Conservation (phyloP, 1,284 basidiomycete species). For the Microbotryomycetes sp. region DNA sequence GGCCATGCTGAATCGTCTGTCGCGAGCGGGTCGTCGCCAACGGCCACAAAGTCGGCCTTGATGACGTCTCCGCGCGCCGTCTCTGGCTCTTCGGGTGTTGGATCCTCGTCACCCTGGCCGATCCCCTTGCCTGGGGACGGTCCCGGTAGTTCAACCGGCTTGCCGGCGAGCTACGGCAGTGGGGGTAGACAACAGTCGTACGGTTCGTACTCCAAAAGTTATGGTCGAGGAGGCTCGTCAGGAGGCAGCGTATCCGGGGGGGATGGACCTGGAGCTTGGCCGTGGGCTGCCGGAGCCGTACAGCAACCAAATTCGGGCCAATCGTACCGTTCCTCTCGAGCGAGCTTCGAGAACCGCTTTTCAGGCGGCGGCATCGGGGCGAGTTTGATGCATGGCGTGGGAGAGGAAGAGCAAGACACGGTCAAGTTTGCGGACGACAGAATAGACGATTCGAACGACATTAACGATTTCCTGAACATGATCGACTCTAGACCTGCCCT, state of each 20-base stretch:
- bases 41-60: no score
- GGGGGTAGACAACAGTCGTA: conserved; percentile 9
- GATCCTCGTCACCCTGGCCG: conserved; percentile 1
- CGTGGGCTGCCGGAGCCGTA: neutral
- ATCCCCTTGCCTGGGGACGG: conserved; percentile 5
- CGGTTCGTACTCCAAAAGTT: conserved; percentile 14
- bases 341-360: neutral
- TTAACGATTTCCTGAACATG: conserved; percentile 31
- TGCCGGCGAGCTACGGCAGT: neutral
- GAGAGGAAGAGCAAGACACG: conserved; percentile 2
- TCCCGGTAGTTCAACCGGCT: neutral
- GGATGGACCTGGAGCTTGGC: neutral
- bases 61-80: no score
- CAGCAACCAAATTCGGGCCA: neutral
- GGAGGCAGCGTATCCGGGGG: conserved; percentile 1
- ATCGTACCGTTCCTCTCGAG: neutral
- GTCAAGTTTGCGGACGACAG: conserved; percentile 14
- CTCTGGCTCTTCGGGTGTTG: neutral
- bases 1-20: conserved; percentile 5
- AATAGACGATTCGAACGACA: conserved; percentile 30
- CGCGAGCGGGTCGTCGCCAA: neutral
- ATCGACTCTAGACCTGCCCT: conserved; percentile 15
- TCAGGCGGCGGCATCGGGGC: neutral
- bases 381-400: neutral
- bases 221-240: conserved; percentile 6